Evolutionary conservation across 176 grass and related monocot species (phyloP).

Genomic region (Cocos nucifera): DNA sequence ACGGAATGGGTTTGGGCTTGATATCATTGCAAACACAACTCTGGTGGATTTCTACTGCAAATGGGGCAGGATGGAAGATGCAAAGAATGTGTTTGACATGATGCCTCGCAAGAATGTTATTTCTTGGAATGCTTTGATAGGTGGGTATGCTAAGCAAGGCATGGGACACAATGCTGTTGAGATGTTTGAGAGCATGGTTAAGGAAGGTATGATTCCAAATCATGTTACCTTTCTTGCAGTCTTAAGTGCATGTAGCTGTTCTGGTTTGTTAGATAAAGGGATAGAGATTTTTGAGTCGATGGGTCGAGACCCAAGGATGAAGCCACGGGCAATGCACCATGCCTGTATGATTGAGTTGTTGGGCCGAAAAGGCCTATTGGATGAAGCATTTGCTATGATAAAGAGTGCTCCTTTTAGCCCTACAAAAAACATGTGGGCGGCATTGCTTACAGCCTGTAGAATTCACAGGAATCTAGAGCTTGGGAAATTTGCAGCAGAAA

Average conservation of each 20-base stretch:
- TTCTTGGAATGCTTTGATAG: conserved; percentile 89
- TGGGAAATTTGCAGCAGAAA: conserved; percentile 53
- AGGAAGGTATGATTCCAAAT: conserved; percentile 56
- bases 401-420: conserved; percentile 51
- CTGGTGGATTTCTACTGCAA: conserved; percentile 80
- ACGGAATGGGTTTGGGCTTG: conserved; percentile 44
- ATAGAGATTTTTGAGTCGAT: conserved; percentile 64
- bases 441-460: conserved; percentile 68
- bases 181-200: conserved; percentile 58
- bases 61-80: conserved; percentile 88
- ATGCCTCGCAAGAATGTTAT: conserved; percentile 79
- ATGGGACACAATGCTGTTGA: conserved; percentile 54
- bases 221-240: conserved; percentile 70
- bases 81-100: conserved; percentile 64
- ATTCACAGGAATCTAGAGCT: conserved; percentile 66
- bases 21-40: conserved; percentile 47
- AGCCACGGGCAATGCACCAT: conserved; percentile 85
- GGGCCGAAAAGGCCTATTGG: conserved; percentile 61
- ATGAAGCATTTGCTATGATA: conserved; percentile 73
- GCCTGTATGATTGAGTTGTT: conserved; percentile 80
- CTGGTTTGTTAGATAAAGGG: conserved; percentile 57
- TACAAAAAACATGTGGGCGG: conserved; percentile 73
- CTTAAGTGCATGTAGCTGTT: conserved; percentile 61
- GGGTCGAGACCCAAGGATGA: conserved; percentile 31
- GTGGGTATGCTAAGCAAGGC: conserved; percentile 76